Conservation (phyloP, 2,329 filamentous ascomycete genomes). For the Domatiomyces catenatus region DNA sequence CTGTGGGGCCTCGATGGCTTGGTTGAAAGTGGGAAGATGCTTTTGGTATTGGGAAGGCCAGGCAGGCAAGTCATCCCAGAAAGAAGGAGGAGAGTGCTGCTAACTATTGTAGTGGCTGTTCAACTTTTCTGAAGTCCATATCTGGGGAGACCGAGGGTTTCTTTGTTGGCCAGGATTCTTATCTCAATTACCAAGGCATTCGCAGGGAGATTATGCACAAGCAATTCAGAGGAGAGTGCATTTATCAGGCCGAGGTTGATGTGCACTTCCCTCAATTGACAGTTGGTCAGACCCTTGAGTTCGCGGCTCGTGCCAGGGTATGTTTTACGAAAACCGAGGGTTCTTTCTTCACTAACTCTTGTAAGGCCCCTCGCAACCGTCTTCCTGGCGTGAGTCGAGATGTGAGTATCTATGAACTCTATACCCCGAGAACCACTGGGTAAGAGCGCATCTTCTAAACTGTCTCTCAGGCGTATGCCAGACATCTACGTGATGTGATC, state of each 20-base stretch:
- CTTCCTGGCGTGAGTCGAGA: too few relatives aligned
- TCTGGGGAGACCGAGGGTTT: conserved; percentile 72
- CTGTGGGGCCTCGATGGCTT: conserved; percentile 16
- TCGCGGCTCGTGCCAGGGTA: conserved; percentile 39
- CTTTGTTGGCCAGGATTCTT: conserved; percentile 51
- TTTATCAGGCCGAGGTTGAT: conserved; percentile 75
- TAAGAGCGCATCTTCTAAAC: conserved; percentile 14
- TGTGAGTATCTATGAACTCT: too few relatives aligned
- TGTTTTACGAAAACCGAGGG: conserved; percentile 19
- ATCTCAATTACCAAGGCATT: conserved; percentile 62
- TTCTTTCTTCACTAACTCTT: too few relatives aligned
- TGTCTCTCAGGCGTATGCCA: conserved; percentile 28
- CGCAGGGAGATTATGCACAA: conserved; percentile 43
- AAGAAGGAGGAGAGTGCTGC: too few relatives aligned
- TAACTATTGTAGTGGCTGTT: conserved; percentile 36
- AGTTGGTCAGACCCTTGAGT: conserved; percentile 43
- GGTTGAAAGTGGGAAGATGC: conserved; percentile 20
- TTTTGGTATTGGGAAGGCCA: conserved; percentile 27
- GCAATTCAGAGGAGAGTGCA: conserved; percentile 68
- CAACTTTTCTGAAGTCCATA: conserved; percentile 71
- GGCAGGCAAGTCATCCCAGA: conserved; percentile 15
- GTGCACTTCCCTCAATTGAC: conserved; percentile 64
- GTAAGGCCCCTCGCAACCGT: too few relatives aligned
- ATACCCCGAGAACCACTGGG: too few relatives aligned
- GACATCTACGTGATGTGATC: conserved; percentile 30